phyloP scores from a whole-genome alignment of 2,329 filamentous ascomycete genomes.

The Zymoseptoria passerinii region DNA sequence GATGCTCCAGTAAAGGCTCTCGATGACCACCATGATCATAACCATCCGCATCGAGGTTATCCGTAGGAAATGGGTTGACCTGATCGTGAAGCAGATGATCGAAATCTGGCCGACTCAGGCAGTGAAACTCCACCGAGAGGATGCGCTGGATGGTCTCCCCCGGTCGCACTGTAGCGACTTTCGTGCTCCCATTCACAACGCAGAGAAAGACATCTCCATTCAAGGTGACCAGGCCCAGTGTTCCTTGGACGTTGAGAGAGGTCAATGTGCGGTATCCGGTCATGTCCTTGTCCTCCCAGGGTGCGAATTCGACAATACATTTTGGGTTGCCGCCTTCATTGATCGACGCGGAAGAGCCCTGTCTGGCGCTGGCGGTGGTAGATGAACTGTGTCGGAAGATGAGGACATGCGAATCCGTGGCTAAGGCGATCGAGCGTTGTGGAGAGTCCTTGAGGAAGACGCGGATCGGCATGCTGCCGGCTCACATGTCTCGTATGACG shows the following conservation, averaged over 20 bases:
- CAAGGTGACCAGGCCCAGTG: slow-evolving; percentile 77
- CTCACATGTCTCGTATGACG: neutral
- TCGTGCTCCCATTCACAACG: slow-evolving; percentile 70
- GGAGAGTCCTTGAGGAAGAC: slow-evolving; percentile 81
- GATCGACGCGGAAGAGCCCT: slow-evolving; percentile 35
- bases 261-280: slow-evolving; percentile 69
- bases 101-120: slow-evolving; percentile 77
- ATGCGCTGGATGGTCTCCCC: slow-evolving; percentile 88
- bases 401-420: slow-evolving; percentile 68
- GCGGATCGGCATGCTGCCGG: slow-evolving; percentile 52
- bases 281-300: slow-evolving; percentile 56
- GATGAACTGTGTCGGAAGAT: slow-evolving; percentile 72
- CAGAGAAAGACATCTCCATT: slow-evolving; percentile 82
- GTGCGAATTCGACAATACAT: slow-evolving; percentile 85
- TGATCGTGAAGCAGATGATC: slow-evolving; percentile 62
- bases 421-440: slow-evolving; percentile 78
- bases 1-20: slow-evolving; percentile 71
- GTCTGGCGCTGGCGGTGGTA: slow-evolving; percentile 52
- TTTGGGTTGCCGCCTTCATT: slow-evolving; percentile 38
- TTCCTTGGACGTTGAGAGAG: slow-evolving; percentile 69
- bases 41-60: slow-evolving; percentile 47
- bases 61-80: slow-evolving; percentile 47
- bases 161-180: slow-evolving; percentile 73
- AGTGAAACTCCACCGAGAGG: slow-evolving; percentile 80
- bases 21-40: slow-evolving; percentile 49